Base-by-base conservation (phyloP, 176 grass and related monocot genomes). In the Hsuehochloa calcarea region DNA sequence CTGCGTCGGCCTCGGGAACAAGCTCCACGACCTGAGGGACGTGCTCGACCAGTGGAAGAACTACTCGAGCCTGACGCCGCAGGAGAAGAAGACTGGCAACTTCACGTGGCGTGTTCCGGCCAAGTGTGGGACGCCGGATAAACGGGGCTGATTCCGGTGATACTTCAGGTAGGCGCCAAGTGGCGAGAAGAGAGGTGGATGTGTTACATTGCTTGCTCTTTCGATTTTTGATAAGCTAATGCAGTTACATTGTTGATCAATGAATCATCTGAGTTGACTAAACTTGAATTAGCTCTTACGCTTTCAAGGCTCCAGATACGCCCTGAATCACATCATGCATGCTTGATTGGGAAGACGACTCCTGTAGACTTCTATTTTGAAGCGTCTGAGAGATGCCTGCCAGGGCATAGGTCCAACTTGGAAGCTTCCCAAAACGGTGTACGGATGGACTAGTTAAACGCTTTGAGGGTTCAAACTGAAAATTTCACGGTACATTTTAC, bases 11-110 rank as follows among this genome's bases (percentile, higher is more conserved):
- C 83, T 94, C 14, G 25, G 12, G 0, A 84, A 86, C 49, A 94
- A 91, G 75, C 80, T 94, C 35, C 45, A 84, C n/a, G 86, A 91
- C 52, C 79, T 87, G 11, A 84, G 77, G 54, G 72, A 82, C 34
- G 65, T 80, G 27, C 71, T 87, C 12, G 87, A 17, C 0, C 71
- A 89, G 31, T 92, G 92, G 92, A 88, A 41, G 46, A 90, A 85
- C 31, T 92, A 86, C 70, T 85, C 75, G 0, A 22, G 17, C 60
- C 22, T 80, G 23, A 7, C 67, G 19, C 58, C 71, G 29, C 8
- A 13, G 29, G 84, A 77, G 39, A 84, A 66, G 72, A 91, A 50
- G 69, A 79, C n/a, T 14, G 2, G 27, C 19, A 65, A 37, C 15
- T 12, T 58, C 51, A 1, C 4, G 23, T 78, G 76, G 56, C 70